phyloP scores from a whole-genome alignment of 768 basidiomycete species.

The Phylloporus scabripes region DNA sequence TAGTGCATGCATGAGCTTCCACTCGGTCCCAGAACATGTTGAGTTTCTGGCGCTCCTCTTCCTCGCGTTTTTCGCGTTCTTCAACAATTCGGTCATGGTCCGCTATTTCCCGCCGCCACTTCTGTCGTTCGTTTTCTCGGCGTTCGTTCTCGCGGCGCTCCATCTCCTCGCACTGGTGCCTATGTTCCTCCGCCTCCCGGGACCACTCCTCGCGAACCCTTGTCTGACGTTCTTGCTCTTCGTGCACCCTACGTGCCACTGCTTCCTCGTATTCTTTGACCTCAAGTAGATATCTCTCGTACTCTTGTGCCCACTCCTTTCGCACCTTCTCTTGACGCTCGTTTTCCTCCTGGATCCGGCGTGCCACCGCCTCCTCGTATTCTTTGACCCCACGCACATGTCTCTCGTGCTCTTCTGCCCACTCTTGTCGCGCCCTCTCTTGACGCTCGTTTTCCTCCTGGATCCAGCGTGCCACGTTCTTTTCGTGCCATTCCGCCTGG shows the following conservation, averaged over 20 bases:
- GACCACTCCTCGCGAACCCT: constrained; percentile 4
- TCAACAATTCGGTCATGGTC: constrained; percentile 13
- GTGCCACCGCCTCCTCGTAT: background rate
- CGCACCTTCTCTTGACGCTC: background rate
- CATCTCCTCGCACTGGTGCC: constrained; percentile 7
- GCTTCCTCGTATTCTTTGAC: constrained; percentile 2
- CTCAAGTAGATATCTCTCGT: background rate
- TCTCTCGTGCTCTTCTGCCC: constrained; percentile 6
- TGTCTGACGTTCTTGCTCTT: constrained; percentile 7
- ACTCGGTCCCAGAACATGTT: constrained; percentile 21
- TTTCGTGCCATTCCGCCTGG: constrained; percentile 10
- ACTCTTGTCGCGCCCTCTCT: background rate
- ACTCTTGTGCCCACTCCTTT: constrained; percentile 5
- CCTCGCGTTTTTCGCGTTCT: constrained; percentile 16
- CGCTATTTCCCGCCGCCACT: constrained; percentile 18
- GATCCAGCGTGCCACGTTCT: background rate
- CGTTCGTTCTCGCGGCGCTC: constrained; percentile 7
- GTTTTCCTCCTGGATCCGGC: constrained; percentile 2
- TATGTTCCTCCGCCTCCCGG: constrained; percentile 2
- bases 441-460: constrained; percentile 9
- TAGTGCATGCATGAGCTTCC: constrained; percentile 19
- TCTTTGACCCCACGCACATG: constrained; percentile 1
- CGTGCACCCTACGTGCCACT: background rate
- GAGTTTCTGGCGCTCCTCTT: constrained; percentile 24
- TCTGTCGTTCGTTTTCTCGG: constrained; percentile 5